Base-by-base conservation (phyloP, 2,329 filamentous ascomycete species). In the Grosmannia huntii region DNA sequence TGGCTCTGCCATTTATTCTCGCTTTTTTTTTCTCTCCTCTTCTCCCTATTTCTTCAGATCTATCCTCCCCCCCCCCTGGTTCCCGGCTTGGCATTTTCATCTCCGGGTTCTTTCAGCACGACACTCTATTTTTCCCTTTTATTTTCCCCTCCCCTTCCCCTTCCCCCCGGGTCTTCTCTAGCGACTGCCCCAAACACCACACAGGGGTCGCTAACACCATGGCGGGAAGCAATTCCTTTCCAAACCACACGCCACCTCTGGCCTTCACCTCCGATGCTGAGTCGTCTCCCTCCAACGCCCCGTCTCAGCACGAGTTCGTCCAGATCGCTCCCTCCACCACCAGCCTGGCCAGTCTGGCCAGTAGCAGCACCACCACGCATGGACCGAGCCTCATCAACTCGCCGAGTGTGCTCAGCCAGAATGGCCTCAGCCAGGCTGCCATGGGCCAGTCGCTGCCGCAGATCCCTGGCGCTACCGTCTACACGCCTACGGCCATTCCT, bases 381-480 rank as follows among this genome's bases (percentile, higher is more conserved):
- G 31, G 50, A 16, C 50, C 31, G 28, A n/a, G n/a, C 27, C 16
- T 28, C 28, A 33, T 53, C 27, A 21, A 21, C 56, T 58, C 48
- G 46, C 60, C 36, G 36, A 38, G 36, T 14, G 36, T 56, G 48
- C 28, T 53, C 36, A 14, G 60, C 58, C n/a, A 56, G 54, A 23
- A 12, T 21, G 48, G 23, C 21, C 5, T 31, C 52, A n/a, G n/a
- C 52, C n/a, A 55, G 46, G 5, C 60, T 4, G 38, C 33, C 14
- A 52, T 56, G 10, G 57, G 54, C 16, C 55, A 62, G 57, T 36
- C 60, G 28, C 25, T 65, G n/a, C 64, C 65, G 10, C 61, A 61
- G 48, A 61, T 63, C 27, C 60, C 65, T 2, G 65, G 65, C 44
- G 64, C 65, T n/a, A 66, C 65, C 44, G 61, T 67, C 16, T 67